phyloP scores from a whole-genome alignment of 225 moss, liverwort and hornwort species.

The Takakia lepidozioides region DNA sequence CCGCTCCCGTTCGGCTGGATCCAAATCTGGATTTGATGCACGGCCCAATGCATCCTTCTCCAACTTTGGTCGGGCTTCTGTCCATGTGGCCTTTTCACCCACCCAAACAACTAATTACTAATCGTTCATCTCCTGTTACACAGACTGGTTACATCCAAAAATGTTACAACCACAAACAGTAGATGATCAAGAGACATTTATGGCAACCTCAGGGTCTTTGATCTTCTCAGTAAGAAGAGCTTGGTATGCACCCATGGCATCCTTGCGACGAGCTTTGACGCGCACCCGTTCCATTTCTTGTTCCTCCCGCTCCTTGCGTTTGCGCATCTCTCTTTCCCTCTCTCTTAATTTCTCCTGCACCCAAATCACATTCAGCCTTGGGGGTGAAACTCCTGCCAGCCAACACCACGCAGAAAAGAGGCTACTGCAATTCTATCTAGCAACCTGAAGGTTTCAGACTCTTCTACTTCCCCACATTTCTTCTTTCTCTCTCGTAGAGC shows the following conservation, averaged over 20 bases:
- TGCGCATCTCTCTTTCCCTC: conserved; percentile 76
- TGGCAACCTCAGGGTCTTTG: conserved; percentile 89
- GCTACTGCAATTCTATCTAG: not conserved
- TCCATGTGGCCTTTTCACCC: conserved; percentile 90
- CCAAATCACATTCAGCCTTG: too few relatives aligned
- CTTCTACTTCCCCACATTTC: too few relatives aligned
- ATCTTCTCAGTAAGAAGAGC: conserved; percentile 80
- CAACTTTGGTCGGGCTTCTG: conserved; percentile 69
- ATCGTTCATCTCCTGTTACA: too few relatives aligned
- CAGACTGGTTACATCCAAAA: too few relatives aligned
- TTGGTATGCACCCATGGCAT: conserved; percentile 74
- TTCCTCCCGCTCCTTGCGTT: conserved; percentile 90
- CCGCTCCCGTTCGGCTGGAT: conserved; percentile 59
- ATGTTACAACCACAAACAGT: too few relatives aligned
- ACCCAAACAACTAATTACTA: too few relatives aligned
- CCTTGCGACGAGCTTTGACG: conserved; percentile 76
- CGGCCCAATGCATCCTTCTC: conserved; percentile 77
- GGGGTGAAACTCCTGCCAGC: too few relatives aligned
- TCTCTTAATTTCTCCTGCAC: conserved; percentile 69
- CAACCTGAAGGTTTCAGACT: too few relatives aligned
- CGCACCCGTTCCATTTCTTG: conserved; percentile 78
- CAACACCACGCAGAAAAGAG: too few relatives aligned
- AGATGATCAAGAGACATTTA: too few relatives aligned
- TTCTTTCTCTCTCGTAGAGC: too few relatives aligned
- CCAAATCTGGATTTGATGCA: conserved; percentile 77